Evolutionary conservation across 2,329 filamentous ascomycete species (phyloP).

Genomic region (Xylariaceae sp.): DNA sequence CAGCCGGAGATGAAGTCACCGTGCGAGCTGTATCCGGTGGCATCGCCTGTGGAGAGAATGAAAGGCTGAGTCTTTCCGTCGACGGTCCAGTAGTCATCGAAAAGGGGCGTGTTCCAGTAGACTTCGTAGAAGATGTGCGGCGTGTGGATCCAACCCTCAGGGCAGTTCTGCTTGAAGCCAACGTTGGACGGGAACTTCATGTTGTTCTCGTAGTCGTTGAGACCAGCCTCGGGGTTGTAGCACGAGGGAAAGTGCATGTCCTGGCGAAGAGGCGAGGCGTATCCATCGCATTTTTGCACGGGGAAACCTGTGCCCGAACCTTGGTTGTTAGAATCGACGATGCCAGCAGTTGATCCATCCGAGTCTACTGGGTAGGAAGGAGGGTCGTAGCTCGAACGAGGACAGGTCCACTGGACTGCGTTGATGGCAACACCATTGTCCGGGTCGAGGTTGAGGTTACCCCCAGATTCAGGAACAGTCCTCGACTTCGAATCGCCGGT

Average conservation of each 20-base stretch:
- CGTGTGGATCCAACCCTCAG: conserved; percentile 51
- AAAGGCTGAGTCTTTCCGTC: conserved; percentile 60
- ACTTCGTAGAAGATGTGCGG: conserved; percentile 59
- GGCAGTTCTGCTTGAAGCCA: conserved; percentile 53
- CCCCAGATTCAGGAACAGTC: conserved; percentile 53
- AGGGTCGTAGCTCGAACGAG: conserved; percentile 46
- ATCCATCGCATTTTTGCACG: conserved; percentile 64
- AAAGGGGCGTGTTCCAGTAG: conserved; percentile 58
- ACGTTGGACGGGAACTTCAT: conserved; percentile 59
- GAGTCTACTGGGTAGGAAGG: conserved; percentile 55
- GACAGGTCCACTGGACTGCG: conserved; percentile 59
- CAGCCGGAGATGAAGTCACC: conserved; percentile 73
- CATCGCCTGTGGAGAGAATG: conserved; percentile 67
- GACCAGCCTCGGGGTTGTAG: conserved; percentile 63
- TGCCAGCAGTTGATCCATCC: conserved; percentile 54
- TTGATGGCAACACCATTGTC: conserved; percentile 48
- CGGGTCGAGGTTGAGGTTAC: conserved; percentile 50
- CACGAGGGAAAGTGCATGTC: conserved; percentile 73
- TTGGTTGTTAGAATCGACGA: conserved; percentile 52
- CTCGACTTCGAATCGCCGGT: conserved; percentile 61
- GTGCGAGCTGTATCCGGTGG: conserved; percentile 68
- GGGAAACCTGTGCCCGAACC: conserved; percentile 66
- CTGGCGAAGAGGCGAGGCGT: conserved; percentile 58
- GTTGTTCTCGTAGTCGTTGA: conserved; percentile 61
- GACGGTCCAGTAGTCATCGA: conserved; percentile 52